A percentile compares a stretch with the other conserved stretches of the same genome.
Conservation (phyloP, 75 land plant species). For the Ceratopteris richardii region DNA sequence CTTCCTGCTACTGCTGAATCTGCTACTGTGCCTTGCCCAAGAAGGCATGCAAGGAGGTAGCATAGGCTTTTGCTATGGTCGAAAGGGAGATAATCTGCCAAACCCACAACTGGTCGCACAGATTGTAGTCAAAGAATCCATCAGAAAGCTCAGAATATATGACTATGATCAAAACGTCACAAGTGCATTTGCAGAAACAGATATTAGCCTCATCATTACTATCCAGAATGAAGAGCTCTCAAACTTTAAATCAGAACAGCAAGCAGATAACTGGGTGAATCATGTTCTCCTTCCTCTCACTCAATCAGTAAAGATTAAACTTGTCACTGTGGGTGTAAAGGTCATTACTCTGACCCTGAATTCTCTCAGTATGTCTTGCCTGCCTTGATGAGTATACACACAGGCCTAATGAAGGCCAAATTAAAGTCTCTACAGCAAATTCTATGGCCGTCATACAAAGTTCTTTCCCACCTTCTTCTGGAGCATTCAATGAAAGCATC, state of each 20-base stretch:
- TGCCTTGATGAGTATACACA: slow-evolving; percentile 31
- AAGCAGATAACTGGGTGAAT: slow-evolving; percentile 27
- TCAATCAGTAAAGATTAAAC: slow-evolving; percentile 8
- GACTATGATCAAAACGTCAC: slow-evolving; percentile 19
- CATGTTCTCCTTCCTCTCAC: slow-evolving; percentile 8
- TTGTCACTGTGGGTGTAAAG: slow-evolving; percentile 21
- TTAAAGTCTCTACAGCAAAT: slow-evolving; percentile 32
- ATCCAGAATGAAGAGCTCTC: slow-evolving; percentile 18
- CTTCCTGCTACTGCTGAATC: too few species aligned
- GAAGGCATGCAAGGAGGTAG: background rate
- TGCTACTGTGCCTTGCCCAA: too few species aligned
- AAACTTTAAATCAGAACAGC: slow-evolving; percentile 1
- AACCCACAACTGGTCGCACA: slow-evolving; percentile 14
- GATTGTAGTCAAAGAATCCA: slow-evolving; percentile 6
- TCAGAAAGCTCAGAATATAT: slow-evolving; percentile 18
- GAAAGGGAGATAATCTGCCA: slow-evolving; percentile 21
- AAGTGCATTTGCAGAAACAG: slow-evolving; percentile 19
- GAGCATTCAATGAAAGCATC: slow-evolving; percentile 16
- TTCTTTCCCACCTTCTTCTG: slow-evolving; percentile 39
- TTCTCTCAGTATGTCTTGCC: slow-evolving; percentile 9
- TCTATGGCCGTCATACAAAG: slow-evolving; percentile 9
- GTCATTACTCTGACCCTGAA: slow-evolving; percentile 7
- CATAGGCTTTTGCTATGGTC: slow-evolving; percentile 26
- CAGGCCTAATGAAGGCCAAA: slow-evolving; percentile 10
- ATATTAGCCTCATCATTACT: slow-evolving; percentile 15